These are phyloP conservation scores for Aspergillus carlsbadensis DNA, from an alignment of 495 filamentous ascomycete genomes.

Conservation along the genomic window DNA sequence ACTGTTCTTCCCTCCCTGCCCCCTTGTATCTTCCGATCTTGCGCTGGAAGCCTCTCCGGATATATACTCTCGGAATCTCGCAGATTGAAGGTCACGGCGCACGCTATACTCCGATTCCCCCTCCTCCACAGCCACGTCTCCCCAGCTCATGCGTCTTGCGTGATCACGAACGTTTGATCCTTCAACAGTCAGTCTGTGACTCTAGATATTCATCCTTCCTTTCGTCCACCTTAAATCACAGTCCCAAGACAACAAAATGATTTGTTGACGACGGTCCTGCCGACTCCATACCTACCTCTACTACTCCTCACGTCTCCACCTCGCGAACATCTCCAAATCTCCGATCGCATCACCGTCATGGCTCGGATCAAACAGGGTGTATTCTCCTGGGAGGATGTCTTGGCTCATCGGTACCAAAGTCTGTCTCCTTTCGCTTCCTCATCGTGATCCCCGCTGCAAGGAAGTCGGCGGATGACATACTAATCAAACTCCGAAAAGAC, in stretches of 20 bases:
- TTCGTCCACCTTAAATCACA: slow-evolving; percentile 2
- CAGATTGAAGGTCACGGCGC: neutral
- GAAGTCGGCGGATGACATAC: neutral
- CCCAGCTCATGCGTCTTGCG: slow-evolving; percentile 9
- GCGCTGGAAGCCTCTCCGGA: neutral
- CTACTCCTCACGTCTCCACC: neutral
- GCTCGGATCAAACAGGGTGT: slow-evolving; percentile 41
- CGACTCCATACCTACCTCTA: neutral
- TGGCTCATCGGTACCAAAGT: slow-evolving; percentile 48
- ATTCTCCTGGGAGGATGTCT: slow-evolving; percentile 50
- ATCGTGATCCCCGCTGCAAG: neutral
- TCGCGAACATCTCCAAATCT: neutral
- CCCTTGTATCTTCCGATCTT: neutral
- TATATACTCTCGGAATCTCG: neutral
- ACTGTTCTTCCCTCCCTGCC: neutral
- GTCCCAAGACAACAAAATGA: slow-evolving; percentile 6
- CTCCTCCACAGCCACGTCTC: slow-evolving; percentile 7
- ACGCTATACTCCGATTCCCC: neutral
- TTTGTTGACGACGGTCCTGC: slow-evolving; percentile 11
- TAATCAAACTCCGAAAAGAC: slow-evolving; percentile 23
- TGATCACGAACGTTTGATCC: neutral
- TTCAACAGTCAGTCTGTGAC: neutral
- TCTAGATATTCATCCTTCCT: neutral
- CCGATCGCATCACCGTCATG: slow-evolving; percentile 22
- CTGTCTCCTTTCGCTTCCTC: neutral